Evolutionary conservation across 1,284 basidiomycete species (phyloP).

Genomic region (Cutaneotrichosporon dermatis): DNA sequence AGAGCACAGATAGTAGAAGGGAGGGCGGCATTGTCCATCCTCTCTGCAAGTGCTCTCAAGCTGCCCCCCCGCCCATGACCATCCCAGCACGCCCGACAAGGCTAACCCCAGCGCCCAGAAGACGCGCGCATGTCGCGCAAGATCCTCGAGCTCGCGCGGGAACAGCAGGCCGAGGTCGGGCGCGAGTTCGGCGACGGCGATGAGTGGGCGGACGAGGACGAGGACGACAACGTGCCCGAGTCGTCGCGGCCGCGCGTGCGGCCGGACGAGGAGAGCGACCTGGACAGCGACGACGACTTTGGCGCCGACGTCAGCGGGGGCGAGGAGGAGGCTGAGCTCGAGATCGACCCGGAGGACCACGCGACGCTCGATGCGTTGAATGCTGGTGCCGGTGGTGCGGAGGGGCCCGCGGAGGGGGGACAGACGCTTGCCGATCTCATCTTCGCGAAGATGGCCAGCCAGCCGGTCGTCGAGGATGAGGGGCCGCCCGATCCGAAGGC

Average conservation of each 20-base stretch:
- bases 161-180: conserved; percentile 87
- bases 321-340: conserved; percentile 56
- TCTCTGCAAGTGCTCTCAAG: too few species aligned
- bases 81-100: too few species aligned
- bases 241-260: conserved; percentile 16
- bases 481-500: conserved; percentile 72
- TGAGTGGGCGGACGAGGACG: conserved; percentile 47
- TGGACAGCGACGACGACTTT: conserved; percentile 41
- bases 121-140: conserved; percentile 81
- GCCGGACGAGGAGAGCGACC: conserved; percentile 46
- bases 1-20: too few species aligned
- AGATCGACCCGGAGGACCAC: conserved; percentile 84
- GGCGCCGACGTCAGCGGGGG: conserved; percentile 45
- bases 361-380: conserved; percentile 71
- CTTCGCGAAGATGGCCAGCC: conserved; percentile 78
- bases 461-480: conserved; percentile 56
- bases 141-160: conserved; percentile 86
- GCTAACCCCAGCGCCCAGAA: conserved; percentile 58
- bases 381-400: conserved; percentile 13
- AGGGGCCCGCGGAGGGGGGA: conserved; percentile 22
- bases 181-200: conserved; percentile 52
- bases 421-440: conserved; percentile 88
- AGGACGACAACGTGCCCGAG: conserved; percentile 42
- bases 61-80: too few species aligned
- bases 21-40: too few species aligned